Percentiles rank a stretch among this genome's conserved stretches.
These are phyloP conservation scores for Fusarium sp. DNA, from an alignment of 2,329 filamentous ascomycete genomes.

Conservation along the genomic window DNA sequence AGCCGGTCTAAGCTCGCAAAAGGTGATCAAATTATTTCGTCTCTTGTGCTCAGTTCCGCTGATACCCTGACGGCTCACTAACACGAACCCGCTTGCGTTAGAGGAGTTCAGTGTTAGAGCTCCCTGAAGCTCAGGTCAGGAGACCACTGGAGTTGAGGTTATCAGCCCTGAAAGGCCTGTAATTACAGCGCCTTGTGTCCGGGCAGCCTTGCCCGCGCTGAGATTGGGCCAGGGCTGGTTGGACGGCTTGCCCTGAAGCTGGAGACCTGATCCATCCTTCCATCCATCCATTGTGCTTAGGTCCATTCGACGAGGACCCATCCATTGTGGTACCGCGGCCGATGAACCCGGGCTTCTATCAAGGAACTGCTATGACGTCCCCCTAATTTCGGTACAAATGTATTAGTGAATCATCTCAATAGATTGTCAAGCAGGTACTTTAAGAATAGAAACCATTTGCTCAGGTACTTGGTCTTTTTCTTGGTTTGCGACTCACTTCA, in stretches of 20 bases:
- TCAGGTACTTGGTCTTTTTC: background rate
- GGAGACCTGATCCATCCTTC: background rate
- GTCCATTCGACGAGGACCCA: constrained; percentile 20
- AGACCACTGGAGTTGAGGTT: constrained; percentile 7
- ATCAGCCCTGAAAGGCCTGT: constrained; percentile 15
- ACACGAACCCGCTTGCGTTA: constrained; percentile 34
- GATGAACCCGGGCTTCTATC: constrained; percentile 31
- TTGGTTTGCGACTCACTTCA: constrained; percentile 16
- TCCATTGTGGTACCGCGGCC: constrained; percentile 26
- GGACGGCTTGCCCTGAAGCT: constrained; percentile 35
- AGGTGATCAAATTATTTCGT: background rate
- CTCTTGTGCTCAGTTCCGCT: background rate
- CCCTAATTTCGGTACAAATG: constrained; percentile 22
- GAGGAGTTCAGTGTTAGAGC: constrained; percentile 19
- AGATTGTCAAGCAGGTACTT: background rate
- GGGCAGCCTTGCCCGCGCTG: constrained; percentile 12
- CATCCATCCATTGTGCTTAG: constrained; percentile 15
- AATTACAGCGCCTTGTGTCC: constrained; percentile 7
- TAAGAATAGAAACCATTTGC: constrained; percentile 5
- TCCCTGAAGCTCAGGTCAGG: constrained; percentile 7
- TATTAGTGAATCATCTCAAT: constrained; percentile 1
- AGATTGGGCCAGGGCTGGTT: constrained; percentile 39
- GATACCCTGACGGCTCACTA: constrained; percentile 33
- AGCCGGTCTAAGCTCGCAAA: background rate
- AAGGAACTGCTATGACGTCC: constrained; percentile 18